Evolutionary conservation across 2,329 filamentous ascomycete species (phyloP), one percentile per base, ranked within the genome.

Genomic region (Elsinoe australis): DNA sequence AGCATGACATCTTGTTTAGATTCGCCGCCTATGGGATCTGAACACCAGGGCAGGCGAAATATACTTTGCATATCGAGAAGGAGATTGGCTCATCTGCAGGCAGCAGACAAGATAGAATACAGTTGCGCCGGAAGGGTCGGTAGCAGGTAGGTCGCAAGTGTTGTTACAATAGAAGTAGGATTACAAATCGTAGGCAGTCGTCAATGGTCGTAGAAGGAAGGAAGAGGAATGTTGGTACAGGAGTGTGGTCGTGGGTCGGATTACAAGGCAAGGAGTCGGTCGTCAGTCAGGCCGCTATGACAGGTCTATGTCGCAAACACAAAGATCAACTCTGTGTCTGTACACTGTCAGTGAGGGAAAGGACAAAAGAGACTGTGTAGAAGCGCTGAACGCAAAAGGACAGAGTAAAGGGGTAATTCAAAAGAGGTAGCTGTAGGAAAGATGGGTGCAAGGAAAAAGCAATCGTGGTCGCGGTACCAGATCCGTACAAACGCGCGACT

Each of bases 41-140:
- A 65, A 57, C 67, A 67, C 71, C 71, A 73, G 52, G 70, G 64
- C 54, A 73, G 65, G 58, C 69, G 69, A 58, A 73, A 73, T 58
- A 72, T 71, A 61, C 67, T 70, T 61, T 72, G 69, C 71, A 73
- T 73, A 58, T 31, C 42, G 41, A 47, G 41, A 22, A 14, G 26
- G 39, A 22, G 21, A 17, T 46, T 42, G 15, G 32, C 14, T 48
- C 45, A 48, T 48, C 32, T 48, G 45, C 45, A 48, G 45, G 18
- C 19, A 33, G 45, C 32, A 36, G 45, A 31, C 45, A 33, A 48
- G 17, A 22, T 22, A 29, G 33, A 15, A 18, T 48, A 48, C 45
- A 48, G 32, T 31, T 26, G 39, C 39, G 45, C n/a, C 32, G 45
- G 33, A 22, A 39, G 45, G n/a, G 29, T 32, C 31, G 28, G 44